Evolutionary conservation across 2,329 filamentous ascomycete genomes (phyloP), one percentile per base, ranked within the genome.

Genomic region (Aspergillus novofumigatus): DNA sequence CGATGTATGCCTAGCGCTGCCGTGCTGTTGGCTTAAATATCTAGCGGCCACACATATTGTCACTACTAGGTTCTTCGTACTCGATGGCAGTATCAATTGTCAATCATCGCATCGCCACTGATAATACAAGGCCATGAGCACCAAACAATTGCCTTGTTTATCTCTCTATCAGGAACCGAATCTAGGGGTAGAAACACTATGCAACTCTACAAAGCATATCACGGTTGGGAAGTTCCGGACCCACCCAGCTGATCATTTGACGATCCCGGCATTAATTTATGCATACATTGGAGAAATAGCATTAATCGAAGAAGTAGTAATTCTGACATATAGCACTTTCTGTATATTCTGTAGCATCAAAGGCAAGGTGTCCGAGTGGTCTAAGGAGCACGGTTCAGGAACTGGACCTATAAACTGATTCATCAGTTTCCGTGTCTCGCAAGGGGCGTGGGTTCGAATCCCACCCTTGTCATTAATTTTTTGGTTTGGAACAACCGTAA

Each of bases 171-270:
- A 42, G 44, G 23, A 25, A 47, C 25, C 9, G 38, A 10, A 52
- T 21, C 10, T 11, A n/a, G 21, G n/a, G 38, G 41, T 17, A 29
- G 29, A 32, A 4, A 9, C 29, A 41, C 2, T 25, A 11, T 32
- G 17, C 14, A 11, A 5, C 32, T 35, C 17, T 38, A 3, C 14
- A 17, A 38, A 38, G 32, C 14, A 38, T 38, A 17, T 17, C 32
- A 17, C 2, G 0, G 32, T 38, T 17, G 5, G 17, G 32, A 17
- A 17, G 32, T n/a, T 45, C 17, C 53, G 28, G 49, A 45, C 49
- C 49, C 45, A 53, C 28, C 50, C 54, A 50, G 54, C 49, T 51
- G 54, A 56, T 56, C 54, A 23, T 32, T 32, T n/a, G 49, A 17
- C 26, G 41, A 56, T 52, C 28, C 11, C 32, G 6, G 5, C 14